Conservation (phyloP, 352 stramenopile species). For the Pythium rhizo-oryzae region DNA sequence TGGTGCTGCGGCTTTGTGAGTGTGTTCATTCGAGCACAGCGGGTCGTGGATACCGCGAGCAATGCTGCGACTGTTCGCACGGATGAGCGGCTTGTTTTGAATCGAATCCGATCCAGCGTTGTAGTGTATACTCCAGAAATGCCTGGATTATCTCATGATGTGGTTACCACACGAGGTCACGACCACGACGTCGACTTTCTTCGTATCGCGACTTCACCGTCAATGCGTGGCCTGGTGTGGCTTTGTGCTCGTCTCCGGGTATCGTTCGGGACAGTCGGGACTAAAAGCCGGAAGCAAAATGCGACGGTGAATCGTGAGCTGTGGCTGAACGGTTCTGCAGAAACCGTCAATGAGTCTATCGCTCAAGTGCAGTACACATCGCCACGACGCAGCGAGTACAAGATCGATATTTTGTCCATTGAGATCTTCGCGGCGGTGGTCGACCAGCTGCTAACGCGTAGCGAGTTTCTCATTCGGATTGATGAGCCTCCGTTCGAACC, state of each 20-base stretch:
- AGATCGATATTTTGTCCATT: constrained; percentile 6
- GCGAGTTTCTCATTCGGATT: constrained; percentile 18
- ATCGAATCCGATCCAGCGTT: neutral
- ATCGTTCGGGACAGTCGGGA: neutral
- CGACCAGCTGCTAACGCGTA: neutral
- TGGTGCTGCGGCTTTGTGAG: constrained; percentile 16
- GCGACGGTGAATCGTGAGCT: neutral
- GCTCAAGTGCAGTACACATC: constrained; percentile 9
- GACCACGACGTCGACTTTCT: neutral
- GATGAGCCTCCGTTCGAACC: constrained; percentile 15
- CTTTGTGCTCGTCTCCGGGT: constrained; percentile 3
- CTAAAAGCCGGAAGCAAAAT: neutral
- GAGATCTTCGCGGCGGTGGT: neutral
- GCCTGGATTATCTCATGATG: neutral
- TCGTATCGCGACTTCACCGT: neutral
- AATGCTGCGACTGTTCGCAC: neutral
- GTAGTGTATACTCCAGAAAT: neutral
- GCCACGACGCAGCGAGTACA: neutral
- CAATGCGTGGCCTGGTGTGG: constrained; percentile 1
- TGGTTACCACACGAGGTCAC: constrained; percentile 1
- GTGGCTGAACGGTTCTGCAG: constrained; percentile 37
- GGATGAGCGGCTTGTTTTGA: constrained; percentile 1
- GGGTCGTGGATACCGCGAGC: neutral
- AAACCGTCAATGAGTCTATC: constrained; percentile 22
- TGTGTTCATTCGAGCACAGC: neutral